Base-by-base conservation (phyloP, 257 asterid genomes). In the Echites panduratus region DNA sequence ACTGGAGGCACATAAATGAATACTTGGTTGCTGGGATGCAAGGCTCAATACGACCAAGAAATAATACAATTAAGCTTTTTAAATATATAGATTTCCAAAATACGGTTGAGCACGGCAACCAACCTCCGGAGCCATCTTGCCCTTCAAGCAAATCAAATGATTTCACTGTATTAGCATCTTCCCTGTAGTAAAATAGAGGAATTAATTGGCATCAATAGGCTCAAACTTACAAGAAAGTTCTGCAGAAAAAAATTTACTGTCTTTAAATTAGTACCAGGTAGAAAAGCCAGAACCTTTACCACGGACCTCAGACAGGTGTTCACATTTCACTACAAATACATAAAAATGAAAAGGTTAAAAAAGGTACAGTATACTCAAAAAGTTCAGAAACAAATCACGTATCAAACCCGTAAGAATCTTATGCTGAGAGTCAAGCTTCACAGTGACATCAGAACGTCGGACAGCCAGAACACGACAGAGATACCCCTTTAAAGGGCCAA, bases 401-500 rank as follows among this genome's bases (percentile, higher is more conserved):
- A 71, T 71, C 83, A 71, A 76, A 92, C 99, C 98, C 75, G 96
- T 89, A 59, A 95, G 88, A 81, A 95, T 90, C 80, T 82, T 92
- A 70, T 92, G 97, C 95, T 89, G 87, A 54, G 99, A 95, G 82
- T 92, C 99, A 78, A 95, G 88, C 87, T 90, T 92, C 79, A 95
- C 99, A 26, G 98, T 92, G 66, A 92, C 87, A 76, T 90, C 98
- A 82, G 97, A 80, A 63, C 96, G 93, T 27, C 98, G 96, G 65
- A 95, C 82, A 75, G 99, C 96, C 85, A 95, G 70, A 68, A 88
- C 99, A 71, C 96, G 91, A 72, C 99, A 92, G 67, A 84, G 90
- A 77, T 84, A 90, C 45, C 99, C 98, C 89, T 92, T 95, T 76
- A 95, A 81, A 66, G 97, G 99, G 75, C 99, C 99, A 75, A 95